Base-by-base conservation (phyloP, 345 rosid species). In the Brassica nigra region DNA sequence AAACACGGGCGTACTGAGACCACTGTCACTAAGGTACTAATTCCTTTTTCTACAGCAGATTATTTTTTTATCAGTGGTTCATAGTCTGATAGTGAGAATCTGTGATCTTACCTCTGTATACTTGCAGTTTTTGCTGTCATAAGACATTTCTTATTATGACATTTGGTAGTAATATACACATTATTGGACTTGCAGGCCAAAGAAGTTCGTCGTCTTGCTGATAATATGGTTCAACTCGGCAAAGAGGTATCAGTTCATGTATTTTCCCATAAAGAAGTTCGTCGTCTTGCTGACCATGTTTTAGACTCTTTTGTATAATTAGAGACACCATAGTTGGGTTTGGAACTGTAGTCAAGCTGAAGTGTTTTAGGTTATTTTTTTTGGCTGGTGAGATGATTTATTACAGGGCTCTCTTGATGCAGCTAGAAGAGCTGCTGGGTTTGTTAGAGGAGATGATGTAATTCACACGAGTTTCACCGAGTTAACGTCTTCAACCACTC, bases 401-500 rank as follows among this genome's bases (percentile, higher is more conserved):
- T 74, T 62, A 27, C 78, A 94, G 97, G 96, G 97, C n/a, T 63
- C 97, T 73, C 97, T 92, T 27, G 81, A 73, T 85, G 93, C 97
- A n/a, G 93, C 97, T 12, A 90, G 97, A 75, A 85, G 74, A 57
- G 98, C 97, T 62, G 91, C 90, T 82, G 95, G 91, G 42, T 94
- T 94, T 78, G 98, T 94, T 44, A 84, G 95, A 80, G 97, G 94
- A 77, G 98, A 94, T 80, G 97, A 88, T 84, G 95, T 91, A 16
- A 78, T 92, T 75, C 98, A 95, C 87, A 95, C 91, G 86, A 88
- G 91, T 37, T 94, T 92, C 74, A 92, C 97, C 0, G 97, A 91
- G 66, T 34, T 94, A 44, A 3, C 14, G 6, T 44, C 54, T 12
- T 44, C 54, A 44, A 12, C 54, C 54, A 44, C 16, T 44, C n/a